Evolutionary conservation across 305 asterid genomes (phyloP).

Genomic region (Fraxinus floribunda): DNA sequence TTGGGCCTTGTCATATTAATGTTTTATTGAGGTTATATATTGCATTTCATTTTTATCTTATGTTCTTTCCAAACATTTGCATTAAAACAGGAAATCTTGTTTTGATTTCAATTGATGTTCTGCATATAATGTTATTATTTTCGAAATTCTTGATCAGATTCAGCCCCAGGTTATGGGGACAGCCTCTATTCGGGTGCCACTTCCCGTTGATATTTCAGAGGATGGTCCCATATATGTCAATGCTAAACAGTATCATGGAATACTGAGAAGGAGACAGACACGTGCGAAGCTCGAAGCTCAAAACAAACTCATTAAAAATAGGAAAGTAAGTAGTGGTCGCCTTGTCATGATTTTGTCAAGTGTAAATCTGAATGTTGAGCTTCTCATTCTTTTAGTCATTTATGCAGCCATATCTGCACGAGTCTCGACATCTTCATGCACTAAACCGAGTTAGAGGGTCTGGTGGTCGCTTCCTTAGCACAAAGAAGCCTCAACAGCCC

Average conservation of each 20-base stretch:
- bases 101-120: background rate
- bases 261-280: slow-evolving; percentile 71
- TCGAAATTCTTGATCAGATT: slow-evolving; percentile 28
- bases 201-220: slow-evolving; percentile 62
- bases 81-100: background rate
- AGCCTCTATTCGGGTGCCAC: slow-evolving; percentile 57
- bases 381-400: background rate
- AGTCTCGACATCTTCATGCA: slow-evolving; percentile 93
- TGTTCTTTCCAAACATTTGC: background rate
- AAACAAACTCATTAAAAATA: slow-evolving; percentile 67
- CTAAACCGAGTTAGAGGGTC: slow-evolving; percentile 81
- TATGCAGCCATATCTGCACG: slow-evolving; percentile 86
- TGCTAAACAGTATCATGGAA: slow-evolving; percentile 78
- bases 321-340: slow-evolving; percentile 48
- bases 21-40: background rate
- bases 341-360: background rate
- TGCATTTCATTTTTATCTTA: background rate
- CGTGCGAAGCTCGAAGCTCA: slow-evolving; percentile 86
- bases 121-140: background rate
- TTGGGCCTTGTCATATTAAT: background rate
- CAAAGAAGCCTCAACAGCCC: slow-evolving; percentile 53
- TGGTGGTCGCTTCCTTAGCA: slow-evolving; percentile 92
- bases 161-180: slow-evolving; percentile 58
- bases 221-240: slow-evolving; percentile 82
- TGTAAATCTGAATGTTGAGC: background rate